phyloP scores from a whole-genome alignment of 257 asterid species.

The Agastache rugosa region DNA sequence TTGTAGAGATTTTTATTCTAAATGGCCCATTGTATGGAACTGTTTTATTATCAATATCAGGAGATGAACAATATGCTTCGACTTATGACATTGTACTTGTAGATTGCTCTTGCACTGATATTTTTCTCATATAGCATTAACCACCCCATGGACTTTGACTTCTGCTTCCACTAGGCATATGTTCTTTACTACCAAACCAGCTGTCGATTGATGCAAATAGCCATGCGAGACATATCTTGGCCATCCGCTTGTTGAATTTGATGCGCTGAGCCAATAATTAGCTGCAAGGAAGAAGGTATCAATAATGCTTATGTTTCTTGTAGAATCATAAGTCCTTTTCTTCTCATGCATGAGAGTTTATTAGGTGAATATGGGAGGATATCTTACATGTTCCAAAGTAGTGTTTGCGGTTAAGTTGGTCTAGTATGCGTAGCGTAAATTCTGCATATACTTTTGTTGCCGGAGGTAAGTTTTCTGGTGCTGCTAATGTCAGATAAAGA shows the following conservation, averaged over 20 bases:
- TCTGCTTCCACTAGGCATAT: constrained; percentile 63
- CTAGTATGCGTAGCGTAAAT: constrained; percentile 58
- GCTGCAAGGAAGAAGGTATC: constrained; percentile 49
- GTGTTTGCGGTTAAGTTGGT: constrained; percentile 48
- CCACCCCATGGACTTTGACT: constrained; percentile 58
- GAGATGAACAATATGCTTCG: constrained; percentile 2
- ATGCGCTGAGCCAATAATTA: constrained; percentile 62
- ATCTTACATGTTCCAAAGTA: constrained; percentile 56
- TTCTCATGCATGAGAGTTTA: background rate
- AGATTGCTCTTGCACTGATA: background rate
- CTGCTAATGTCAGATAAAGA: constrained; percentile 62
- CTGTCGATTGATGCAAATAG: constrained; percentile 39
- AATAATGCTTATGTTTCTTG: background rate
- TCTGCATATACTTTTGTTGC: constrained; percentile 56
- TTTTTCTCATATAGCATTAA: constrained; percentile 44
- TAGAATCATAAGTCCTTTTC: constrained; percentile 11
- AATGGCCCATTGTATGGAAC: background rate
- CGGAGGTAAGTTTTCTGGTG: constrained; percentile 51
- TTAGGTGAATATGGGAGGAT: constrained; percentile 2
- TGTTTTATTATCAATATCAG: background rate
- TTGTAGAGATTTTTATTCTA: constrained; percentile 10
- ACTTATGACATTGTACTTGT: background rate
- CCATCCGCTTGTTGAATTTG: constrained; percentile 60
- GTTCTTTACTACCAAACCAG: constrained; percentile 52
- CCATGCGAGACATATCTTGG: constrained; percentile 55